phyloP scores from a whole-genome alignment of 2,329 filamentous ascomycete species.

The Penicillium digitatum region DNA sequence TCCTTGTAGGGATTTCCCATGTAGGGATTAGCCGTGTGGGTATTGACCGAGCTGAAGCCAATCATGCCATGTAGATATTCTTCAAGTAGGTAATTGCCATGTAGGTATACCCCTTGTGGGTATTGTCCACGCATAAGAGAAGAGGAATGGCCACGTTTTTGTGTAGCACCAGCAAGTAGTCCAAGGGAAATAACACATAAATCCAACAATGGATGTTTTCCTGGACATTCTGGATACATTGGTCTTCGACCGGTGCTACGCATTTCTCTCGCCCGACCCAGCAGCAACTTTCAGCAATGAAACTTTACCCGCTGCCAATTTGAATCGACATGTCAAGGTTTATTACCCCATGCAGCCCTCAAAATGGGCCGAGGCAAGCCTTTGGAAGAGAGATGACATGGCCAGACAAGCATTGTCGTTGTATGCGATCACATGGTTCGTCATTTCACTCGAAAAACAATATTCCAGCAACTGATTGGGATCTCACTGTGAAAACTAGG shows the following conservation, averaged over 20 bases:
- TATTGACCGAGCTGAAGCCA: not conserved
- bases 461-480: not conserved
- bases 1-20: constrained; percentile 14
- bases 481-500: constrained; percentile 49
- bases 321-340: constrained; percentile 27
- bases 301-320: not conserved
- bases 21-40: constrained; percentile 15
- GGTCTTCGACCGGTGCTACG: constrained; percentile 71
- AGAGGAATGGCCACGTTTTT: not conserved
- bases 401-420: constrained; percentile 27
- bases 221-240: constrained; percentile 76
- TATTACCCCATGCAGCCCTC: constrained; percentile 29
- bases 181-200: constrained; percentile 28
- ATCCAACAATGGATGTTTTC: constrained; percentile 69
- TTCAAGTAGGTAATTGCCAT: not conserved
- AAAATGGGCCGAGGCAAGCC: constrained; percentile 25
- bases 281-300: not conserved
- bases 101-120: constrained; percentile 8
- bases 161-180: not conserved
- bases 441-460: not conserved
- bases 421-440: constrained; percentile 31
- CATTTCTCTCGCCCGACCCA: constrained; percentile 36
- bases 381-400: constrained; percentile 31
- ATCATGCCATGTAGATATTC: not conserved
- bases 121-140: constrained; percentile 6